Base-by-base conservation (phyloP, 1,284 basidiomycete species). In the Hemileia vastatrix region DNA sequence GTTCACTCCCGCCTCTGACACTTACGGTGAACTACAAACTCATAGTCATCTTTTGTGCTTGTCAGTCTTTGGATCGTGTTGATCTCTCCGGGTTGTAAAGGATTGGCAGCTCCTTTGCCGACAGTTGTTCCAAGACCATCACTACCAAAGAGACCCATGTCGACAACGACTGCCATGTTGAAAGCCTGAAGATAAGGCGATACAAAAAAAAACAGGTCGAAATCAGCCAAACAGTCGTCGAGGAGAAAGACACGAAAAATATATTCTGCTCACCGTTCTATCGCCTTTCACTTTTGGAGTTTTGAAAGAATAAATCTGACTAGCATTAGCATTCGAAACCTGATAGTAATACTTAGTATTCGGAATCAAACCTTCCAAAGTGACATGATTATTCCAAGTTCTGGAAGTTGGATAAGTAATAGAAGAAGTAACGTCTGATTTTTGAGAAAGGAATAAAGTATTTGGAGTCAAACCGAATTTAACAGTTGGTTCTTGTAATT, bases 301-400 rank as follows among this genome's bases (percentile, higher is more conserved):
- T n/a, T n/a, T n/a, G n/a, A n/a, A n/a, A n/a, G n/a, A n/a, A n/a
- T n/a, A n/a, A n/a, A n/a, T n/a, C n/a, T n/a, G n/a, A n/a, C n/a
- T n/a, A n/a, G n/a, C n/a, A n/a, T n/a, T n/a, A n/a, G n/a, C n/a
- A n/a, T n/a, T n/a, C n/a, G n/a, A n/a, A n/a, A n/a, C n/a, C n/a
- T 32, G 9, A n/a, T 50, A 50, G 48, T 13, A 71, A 63, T 71
- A 71, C n/a, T 47, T 66, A 3, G 68, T 71, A 13, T 50, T 55
- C 11, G 70, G 66, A 13, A 54, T 5, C 23, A 71, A 65, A 43
- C 57, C 48, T 52, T 44, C 21, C 9, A 71, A 55, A 4, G 58
- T 27, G 47, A 71, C 70, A 18, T 64, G 63, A 57, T 71, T 67
- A 54, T 65, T 64, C 61, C 62, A 71, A 4, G 70, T 71, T 19